Base-by-base conservation (phyloP, 768 basidiomycete species). In the Termitomyces eurrhizus region DNA sequence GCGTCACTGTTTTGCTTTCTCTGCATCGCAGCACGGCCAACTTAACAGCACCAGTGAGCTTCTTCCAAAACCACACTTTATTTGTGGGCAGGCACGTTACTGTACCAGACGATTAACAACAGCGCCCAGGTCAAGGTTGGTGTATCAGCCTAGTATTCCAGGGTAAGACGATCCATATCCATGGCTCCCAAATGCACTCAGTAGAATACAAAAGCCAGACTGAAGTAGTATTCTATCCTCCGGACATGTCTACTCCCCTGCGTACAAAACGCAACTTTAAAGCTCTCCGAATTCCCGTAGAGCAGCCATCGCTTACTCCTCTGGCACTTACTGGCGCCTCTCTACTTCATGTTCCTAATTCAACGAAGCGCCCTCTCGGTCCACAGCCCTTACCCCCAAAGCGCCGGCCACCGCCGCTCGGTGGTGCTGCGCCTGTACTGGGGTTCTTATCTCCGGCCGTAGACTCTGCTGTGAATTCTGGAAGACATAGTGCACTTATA, bases 241-340 rank as follows among this genome's bases (percentile, higher is more conserved):
- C 7, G 24, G 49, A 50, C 51, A 59, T 58, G 49, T 57, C 66
- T 4, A 52, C 57, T 37, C 84, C 88, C 59, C 80, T 92, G 60
- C 88, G 92, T 73, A 92, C 92, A 80, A 95, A 94, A 74, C 87
- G 93, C 65, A 95, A 95, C 73, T 93, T 92, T 83, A 94, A 93
- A 75, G 84, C 82, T 41, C 83, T 95, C 18, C 84, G 88, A 75
- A 85, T 95, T 69, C 81, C 84, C 63, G 84, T 87, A 58, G 62
- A 81, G 35, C 73, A 73, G 52, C 69, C 80, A 16, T 64, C 74
- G 35, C 60, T 26, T 48, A 21, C 33, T 48, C n/a, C 16, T 45
- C 55, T 4, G 14, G 45, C 14, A 45, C 33, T 44, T 9, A 26
- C 32, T 21, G 21, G 24, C 12, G 45, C 13, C 14, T 48, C 69